These are phyloP conservation scores for Nitzschia putrida DNA, from an alignment of 108 stramenopile species.

Conservation along the genomic window DNA sequence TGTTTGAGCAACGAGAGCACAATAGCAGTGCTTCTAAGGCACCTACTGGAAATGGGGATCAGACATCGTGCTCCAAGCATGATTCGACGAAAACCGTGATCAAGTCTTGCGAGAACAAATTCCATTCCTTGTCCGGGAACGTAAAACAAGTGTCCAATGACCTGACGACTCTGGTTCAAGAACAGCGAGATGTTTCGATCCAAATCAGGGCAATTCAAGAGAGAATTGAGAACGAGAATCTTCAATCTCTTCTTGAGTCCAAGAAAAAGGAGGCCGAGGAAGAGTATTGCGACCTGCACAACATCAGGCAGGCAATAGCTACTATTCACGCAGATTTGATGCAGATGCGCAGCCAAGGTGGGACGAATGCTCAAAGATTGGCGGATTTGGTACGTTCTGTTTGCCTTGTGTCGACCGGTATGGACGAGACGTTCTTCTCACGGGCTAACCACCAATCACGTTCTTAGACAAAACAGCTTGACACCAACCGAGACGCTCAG, in stretches of 20 bases:
- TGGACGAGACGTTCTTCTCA: too few relatives aligned
- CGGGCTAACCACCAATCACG: neutral
- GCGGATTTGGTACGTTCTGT: constrained; percentile 20
- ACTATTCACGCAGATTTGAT: neutral
- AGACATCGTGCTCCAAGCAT: neutral
- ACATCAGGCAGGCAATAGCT: neutral
- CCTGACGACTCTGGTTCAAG: neutral
- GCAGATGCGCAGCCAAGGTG: constrained; percentile 9
- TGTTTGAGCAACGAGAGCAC: neutral
- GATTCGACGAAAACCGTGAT: neutral
- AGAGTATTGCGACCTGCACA: neutral
- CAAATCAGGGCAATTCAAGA: neutral
- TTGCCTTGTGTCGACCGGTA: neutral
- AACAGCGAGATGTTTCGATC: neutral
- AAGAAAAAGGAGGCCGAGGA: neutral
- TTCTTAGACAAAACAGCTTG: constrained; percentile 8
- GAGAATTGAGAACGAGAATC: neutral
- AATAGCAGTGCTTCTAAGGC: too few relatives aligned
- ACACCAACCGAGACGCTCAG: neutral
- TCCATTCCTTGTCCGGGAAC: neutral
- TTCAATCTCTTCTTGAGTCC: neutral
- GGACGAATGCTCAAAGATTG: constrained; percentile 14
- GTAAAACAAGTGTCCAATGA: constrained; percentile 5
- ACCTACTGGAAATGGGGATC: too few relatives aligned
- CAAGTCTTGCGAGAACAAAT: neutral